Base-by-base conservation (phyloP, 108 stramenopile genomes). In the Poteriospumella lacustris region DNA sequence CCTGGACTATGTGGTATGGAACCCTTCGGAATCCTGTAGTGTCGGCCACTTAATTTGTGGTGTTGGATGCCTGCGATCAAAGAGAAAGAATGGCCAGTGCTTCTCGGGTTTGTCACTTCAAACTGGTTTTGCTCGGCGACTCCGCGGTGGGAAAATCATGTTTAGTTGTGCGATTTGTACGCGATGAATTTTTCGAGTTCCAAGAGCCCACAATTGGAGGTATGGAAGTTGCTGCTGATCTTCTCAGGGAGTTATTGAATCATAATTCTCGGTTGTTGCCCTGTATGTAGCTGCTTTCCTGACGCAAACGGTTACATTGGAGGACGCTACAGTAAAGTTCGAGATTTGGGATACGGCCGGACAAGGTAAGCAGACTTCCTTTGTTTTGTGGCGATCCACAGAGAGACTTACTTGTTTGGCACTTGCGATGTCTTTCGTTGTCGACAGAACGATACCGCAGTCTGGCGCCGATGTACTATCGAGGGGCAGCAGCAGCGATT, bases 151-250 rank as follows among this genome's bases (percentile, higher is more conserved):
- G 98, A 29, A 87, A 87, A 76, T 89, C 89, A 0, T 99, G 98
- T 85, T 85, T 99, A 1, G 98, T 96, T 44, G 98, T 99, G 33
- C 88, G 95, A 52, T 97, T 99, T 79, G 96, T 97, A 0, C 88
- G 98, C 59, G 96, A 96, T 84, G 96, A 97, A 81, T 99, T 97
- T 84, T 97, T 96, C 80, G 96, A 99, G 83, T 97, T 94, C 64
- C 96, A 96, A 84, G 98, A 96, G 84, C 96, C 95, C 2, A 95
- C 83, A 24, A 83, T 83, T 64, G 83, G 83, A 83, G 83, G 82
- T 83, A 42, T 33, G 34, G 3, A n/a, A n/a, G n/a, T n/a, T n/a
- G n/a, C n/a, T n/a, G n/a, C n/a, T n/a, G n/a, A n/a, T n/a, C n/a
- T n/a, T n/a, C n/a, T n/a, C n/a, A n/a, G n/a, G n/a, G n/a, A n/a